Percentiles rank a stretch among this genome's conserved stretches.
Evolutionary conservation across 768 basidiomycete species (phyloP).

Genomic region (Chalciporus sphaerocephalus): DNA sequence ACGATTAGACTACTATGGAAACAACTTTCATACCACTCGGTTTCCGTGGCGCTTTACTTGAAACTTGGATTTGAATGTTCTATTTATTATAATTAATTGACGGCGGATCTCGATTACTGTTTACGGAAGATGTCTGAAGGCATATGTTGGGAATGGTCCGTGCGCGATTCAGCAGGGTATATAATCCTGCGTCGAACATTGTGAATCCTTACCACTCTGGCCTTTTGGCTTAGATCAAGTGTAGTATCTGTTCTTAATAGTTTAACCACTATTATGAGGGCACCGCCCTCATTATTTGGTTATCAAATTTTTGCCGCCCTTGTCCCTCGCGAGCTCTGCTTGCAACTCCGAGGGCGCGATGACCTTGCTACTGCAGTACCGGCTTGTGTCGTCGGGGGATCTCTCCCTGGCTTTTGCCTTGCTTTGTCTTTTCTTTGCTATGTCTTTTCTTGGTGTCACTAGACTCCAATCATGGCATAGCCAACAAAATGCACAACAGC

Average conservation of each 20-base stretch:
- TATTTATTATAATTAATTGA: too few species aligned
- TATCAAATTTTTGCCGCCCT: slow-evolving; percentile 40
- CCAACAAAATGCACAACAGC: background rate
- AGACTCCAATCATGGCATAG: background rate
- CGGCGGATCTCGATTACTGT: background rate
- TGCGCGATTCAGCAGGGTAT: slow-evolving; percentile 1
- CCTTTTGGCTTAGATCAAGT: slow-evolving; percentile 76
- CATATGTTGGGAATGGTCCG: slow-evolving; percentile 6
- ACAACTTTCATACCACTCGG: background rate
- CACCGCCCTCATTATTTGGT: slow-evolving; percentile 52
- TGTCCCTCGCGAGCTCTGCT: slow-evolving; percentile 30
- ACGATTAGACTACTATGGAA: background rate
- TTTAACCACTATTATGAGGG: slow-evolving; percentile 55
- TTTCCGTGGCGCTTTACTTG: too few species aligned
- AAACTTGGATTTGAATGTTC: too few species aligned
- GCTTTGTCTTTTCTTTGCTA: background rate
- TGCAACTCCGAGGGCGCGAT: slow-evolving; percentile 31
- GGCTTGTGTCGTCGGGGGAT: background rate
- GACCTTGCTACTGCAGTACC: background rate
- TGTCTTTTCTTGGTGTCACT: background rate
- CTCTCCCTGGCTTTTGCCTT: background rate
- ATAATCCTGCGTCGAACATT: background rate
- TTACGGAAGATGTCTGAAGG: background rate
- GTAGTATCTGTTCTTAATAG: slow-evolving; percentile 72
- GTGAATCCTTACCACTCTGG: slow-evolving; percentile 29